A percentile compares a stretch with the other conserved stretches of the same genome.
Conservation (phyloP, 805 yeast genomes). For the Saturnispora halmiae region DNA sequence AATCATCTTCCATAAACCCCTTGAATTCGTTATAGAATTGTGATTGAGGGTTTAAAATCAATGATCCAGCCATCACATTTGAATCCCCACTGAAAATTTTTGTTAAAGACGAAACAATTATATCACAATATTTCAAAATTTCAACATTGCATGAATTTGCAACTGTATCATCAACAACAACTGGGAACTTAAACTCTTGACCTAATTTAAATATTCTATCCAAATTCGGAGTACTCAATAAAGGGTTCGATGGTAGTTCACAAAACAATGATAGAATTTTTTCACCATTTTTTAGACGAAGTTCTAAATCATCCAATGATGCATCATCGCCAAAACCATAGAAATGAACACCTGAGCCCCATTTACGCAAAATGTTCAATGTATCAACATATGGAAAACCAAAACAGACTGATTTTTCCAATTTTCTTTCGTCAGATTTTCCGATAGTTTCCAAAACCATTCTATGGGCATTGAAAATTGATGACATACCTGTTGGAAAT, state of each 20-base stretch:
- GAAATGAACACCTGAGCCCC: conserved; percentile 86
- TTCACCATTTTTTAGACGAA: conserved; percentile 50
- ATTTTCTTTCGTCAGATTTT: conserved; percentile 11
- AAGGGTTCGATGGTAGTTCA: conserved; percentile 94
- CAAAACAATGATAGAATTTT: conserved; percentile 72
- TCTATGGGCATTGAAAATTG: conserved; percentile 76
- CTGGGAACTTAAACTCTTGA: conserved; percentile 59
- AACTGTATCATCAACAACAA: conserved; percentile 89
- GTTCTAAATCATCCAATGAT: conserved; percentile 57
- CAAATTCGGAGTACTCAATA: conserved; percentile 77
- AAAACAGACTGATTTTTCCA: conserved; percentile 71
- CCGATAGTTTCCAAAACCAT: conserved; percentile 24
- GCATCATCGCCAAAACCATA: conserved; percentile 75
- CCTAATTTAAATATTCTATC: conserved; percentile 55
- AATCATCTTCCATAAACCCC: conserved; percentile 40
- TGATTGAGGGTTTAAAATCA: conserved; percentile 66
- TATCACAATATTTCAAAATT: conserved; percentile 74
- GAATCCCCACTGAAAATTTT: conserved; percentile 92
- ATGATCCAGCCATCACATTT: conserved; percentile 90
- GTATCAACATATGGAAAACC: conserved; percentile 97
- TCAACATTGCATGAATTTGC: conserved; percentile 85
- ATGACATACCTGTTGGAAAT: conserved; percentile 88
- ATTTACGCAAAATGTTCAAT: conserved; percentile 70
- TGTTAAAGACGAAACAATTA: conserved; percentile 78
- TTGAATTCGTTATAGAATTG: conserved; percentile 42